Base-by-base conservation (phyloP, 306 rosid genomes). In the Sicyos baderoa region DNA sequence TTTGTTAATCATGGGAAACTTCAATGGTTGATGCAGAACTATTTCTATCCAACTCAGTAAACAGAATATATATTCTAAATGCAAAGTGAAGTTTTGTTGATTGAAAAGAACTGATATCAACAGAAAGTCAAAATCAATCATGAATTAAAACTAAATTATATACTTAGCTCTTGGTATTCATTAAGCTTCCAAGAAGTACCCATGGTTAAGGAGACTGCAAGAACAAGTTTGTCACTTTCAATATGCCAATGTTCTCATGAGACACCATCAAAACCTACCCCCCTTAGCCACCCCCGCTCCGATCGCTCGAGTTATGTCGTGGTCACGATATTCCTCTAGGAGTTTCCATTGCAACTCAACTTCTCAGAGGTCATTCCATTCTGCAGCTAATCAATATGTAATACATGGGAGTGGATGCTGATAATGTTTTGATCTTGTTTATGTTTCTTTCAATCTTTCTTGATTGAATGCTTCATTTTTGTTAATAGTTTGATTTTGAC, bases 241-340 rank as follows among this genome's bases (percentile, higher is more conserved):
- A 85, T 88, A 19, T 88, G 97, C 81, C 48, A 83, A 0, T 90
- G 95, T 71, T 80, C 96, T 4, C 47, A 84, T 4, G 96, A 86
- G 49, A 84, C 47, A 9, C 65, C 71, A 66, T 48, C 75, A 23
- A 88, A 72, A 2, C 16, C 85, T n/a, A 3, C 84, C 40, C 82
- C 87, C 74, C 72, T 89, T 51, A 80, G n/a, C n/a, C 82, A 29
- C 84, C 88, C 76, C 91, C 87, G 17, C 82, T 88, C 50, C 87
- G 89, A 82, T 82, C 76, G 47, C 83, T 79, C 9, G 60, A 81
- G 52, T 58, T 79, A 10, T 68, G 89, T 23, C 76, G 79, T 75
- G 59, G 80, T 3, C 70, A 77, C 54, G 72, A 15, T 16, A 73
- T 90, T 15, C 69, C 85, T 47, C 52, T 80, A 4, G 79, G 79